phyloP scores from a whole-genome alignment of 495 filamentous ascomycete species.

The Parathielavia hyrcaniae region DNA sequence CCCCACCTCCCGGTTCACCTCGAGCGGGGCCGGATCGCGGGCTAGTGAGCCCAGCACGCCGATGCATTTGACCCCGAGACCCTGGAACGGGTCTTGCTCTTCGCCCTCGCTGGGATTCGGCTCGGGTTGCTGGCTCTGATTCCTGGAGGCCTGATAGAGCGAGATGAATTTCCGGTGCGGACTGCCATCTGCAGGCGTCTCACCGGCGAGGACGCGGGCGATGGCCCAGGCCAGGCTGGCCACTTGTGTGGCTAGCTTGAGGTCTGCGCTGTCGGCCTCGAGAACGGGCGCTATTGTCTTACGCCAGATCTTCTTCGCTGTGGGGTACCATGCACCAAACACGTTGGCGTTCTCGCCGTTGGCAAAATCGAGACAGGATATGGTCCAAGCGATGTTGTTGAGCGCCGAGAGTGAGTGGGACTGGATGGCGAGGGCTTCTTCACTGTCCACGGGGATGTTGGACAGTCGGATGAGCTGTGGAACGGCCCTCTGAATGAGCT shows the following conservation, averaged over 20 bases:
- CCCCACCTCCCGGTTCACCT: conserved; percentile 51
- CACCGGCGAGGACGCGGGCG: conserved; percentile 45
- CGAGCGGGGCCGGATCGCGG: conserved; percentile 38
- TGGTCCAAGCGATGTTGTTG: conserved; percentile 58
- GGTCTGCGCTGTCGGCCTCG: conserved; percentile 51
- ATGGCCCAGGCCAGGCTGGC: conserved; percentile 59
- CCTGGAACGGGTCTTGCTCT: conserved; percentile 42
- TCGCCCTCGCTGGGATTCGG: conserved; percentile 22
- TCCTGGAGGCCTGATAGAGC: conserved; percentile 51
- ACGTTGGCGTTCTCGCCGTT: conserved; percentile 38
- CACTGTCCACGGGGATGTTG: conserved; percentile 20
- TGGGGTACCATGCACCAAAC: conserved; percentile 42
- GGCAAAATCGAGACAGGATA: conserved; percentile 45
- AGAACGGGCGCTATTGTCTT: conserved; percentile 47
- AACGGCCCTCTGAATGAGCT: conserved; percentile 44
- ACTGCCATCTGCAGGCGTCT: conserved; percentile 39
- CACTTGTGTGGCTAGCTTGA: conserved; percentile 51
- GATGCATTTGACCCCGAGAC: conserved; percentile 54
- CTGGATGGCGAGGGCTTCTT: conserved; percentile 35
- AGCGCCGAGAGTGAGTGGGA: conserved; percentile 46
- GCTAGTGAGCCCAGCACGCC: conserved; percentile 55
- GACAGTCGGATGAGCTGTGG: conserved; percentile 46
- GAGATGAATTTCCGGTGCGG: conserved; percentile 55
- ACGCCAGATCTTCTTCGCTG: conserved; percentile 49
- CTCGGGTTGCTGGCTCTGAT: conserved; percentile 15